phyloP scores from a whole-genome alignment of 257 asterid genomes.

The Ophiorrhiza pumila region DNA sequence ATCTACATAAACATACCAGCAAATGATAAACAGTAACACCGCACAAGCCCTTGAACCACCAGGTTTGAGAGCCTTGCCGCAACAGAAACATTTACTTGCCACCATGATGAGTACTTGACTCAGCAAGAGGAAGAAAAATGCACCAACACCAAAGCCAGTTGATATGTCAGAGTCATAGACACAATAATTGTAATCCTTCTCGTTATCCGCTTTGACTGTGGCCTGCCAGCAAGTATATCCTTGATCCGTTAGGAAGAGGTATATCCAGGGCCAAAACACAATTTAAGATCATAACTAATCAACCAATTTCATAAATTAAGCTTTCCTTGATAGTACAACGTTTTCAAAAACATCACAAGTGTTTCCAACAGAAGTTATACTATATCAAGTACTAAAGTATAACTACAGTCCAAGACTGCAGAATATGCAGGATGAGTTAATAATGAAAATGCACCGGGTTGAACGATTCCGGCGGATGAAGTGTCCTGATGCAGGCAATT shows the following conservation, averaged over 20 bases:
- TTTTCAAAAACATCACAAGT: background rate
- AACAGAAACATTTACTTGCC: constrained; percentile 86
- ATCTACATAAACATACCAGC: constrained; percentile 56
- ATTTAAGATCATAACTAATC: background rate
- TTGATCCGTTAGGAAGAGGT: background rate
- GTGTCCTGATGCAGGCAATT: background rate
- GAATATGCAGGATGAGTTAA: background rate
- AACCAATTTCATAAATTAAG: background rate
- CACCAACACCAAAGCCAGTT: constrained; percentile 85
- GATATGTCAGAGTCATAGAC: constrained; percentile 80
- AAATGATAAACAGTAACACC: constrained; percentile 63
- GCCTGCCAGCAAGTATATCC: constrained; percentile 42
- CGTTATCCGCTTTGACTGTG: constrained; percentile 29
- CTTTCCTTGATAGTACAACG: background rate
- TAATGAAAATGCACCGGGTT: background rate
- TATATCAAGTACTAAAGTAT: background rate
- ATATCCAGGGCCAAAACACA: background rate
- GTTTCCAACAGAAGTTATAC: background rate
- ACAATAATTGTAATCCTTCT: constrained; percentile 42
- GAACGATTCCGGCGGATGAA: background rate
- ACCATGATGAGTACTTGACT: constrained; percentile 68
- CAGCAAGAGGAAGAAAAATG: constrained; percentile 69
- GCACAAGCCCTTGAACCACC: constrained; percentile 96
- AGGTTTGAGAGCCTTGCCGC: constrained; percentile 75
- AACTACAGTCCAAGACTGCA: background rate